These are phyloP conservation scores for Fusarium pseudoanthophilum DNA, from an alignment of 2,329 filamentous ascomycete genomes.

Conservation along the genomic window DNA sequence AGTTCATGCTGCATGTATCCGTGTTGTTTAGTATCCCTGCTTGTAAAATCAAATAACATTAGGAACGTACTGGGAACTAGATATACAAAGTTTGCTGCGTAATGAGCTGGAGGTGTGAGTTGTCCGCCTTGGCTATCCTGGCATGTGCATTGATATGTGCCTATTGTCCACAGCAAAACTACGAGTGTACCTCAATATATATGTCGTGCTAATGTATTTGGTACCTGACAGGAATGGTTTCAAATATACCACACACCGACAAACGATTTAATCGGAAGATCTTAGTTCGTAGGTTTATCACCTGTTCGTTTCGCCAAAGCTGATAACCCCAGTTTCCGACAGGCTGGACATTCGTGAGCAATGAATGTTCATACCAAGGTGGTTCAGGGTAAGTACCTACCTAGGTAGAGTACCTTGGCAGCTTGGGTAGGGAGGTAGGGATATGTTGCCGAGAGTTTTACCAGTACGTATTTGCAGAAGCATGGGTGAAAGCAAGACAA, in stretches of 20 bases:
- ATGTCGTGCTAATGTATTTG: neutral
- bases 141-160: neutral
- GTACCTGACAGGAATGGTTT: neutral
- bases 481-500: slow-evolving; percentile 4
- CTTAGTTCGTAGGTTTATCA: neutral
- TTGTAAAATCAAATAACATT: neutral
- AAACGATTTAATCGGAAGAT: neutral
- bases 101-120: slow-evolving; percentile 21
- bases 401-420: neutral
- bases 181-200: neutral
- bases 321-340: neutral
- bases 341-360: slow-evolving; percentile 4
- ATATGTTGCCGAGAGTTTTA: neutral
- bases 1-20: slow-evolving; percentile 1
- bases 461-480: neutral
- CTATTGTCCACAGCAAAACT: neutral
- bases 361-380: neutral
- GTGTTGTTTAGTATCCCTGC: neutral
- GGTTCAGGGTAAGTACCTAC: slow-evolving; percentile 17
- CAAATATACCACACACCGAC: neutral
- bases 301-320: neutral
- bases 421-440: neutral
- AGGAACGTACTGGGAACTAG: neutral
- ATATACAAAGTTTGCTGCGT: neutral
- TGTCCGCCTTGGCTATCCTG: slow-evolving; percentile 21